A percentile compares a stretch with the other conserved stretches of the same genome.
Conservation (phyloP, 2,329 filamentous ascomycete genomes). For the Beauveria rudraprayagi region DNA sequence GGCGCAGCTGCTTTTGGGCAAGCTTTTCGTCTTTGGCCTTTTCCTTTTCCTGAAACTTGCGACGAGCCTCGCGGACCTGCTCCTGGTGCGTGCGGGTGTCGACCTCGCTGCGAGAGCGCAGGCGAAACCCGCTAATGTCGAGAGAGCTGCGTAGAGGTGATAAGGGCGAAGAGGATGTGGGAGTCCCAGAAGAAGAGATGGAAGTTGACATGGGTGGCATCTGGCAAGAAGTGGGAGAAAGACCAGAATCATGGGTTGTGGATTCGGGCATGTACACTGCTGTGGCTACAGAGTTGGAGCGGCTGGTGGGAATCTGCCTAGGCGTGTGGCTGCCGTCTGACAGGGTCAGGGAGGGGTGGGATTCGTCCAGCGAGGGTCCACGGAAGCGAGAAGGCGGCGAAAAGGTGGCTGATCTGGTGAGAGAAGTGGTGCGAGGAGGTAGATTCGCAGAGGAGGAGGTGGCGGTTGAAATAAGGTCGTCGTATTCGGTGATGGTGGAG, state of each 20-base stretch:
- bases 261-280: background rate
- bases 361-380: conserved; percentile 15
- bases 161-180: conserved; percentile 28
- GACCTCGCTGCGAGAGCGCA: conserved; percentile 53
- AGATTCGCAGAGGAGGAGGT: conserved; percentile 13
- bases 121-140: conserved; percentile 48
- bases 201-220: conserved; percentile 17
- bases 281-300: conserved; percentile 21
- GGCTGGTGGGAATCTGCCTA: conserved; percentile 18
- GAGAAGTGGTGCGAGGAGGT: conserved; percentile 9
- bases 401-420: conserved; percentile 4
- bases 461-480: conserved; percentile 29
- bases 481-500: conserved; percentile 47
- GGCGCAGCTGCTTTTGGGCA: conserved; percentile 49
- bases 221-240: conserved; percentile 22
- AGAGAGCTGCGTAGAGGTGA: conserved; percentile 52
- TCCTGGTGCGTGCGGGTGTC: conserved; percentile 47
- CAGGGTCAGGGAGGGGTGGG: conserved; percentile 26
- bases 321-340: conserved; percentile 25
- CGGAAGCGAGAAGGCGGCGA: conserved; percentile 9
- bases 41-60: conserved; percentile 56
- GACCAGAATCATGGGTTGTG: conserved; percentile 24
- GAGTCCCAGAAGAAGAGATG: conserved; percentile 16
- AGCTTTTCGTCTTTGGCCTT: conserved; percentile 54
- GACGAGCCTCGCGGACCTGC: conserved; percentile 52